Percentiles rank a stretch among this genome's conserved stretches.
Conservation (phyloP, 2,329 filamentous ascomycete species). For the Sarocladium kiliense region DNA sequence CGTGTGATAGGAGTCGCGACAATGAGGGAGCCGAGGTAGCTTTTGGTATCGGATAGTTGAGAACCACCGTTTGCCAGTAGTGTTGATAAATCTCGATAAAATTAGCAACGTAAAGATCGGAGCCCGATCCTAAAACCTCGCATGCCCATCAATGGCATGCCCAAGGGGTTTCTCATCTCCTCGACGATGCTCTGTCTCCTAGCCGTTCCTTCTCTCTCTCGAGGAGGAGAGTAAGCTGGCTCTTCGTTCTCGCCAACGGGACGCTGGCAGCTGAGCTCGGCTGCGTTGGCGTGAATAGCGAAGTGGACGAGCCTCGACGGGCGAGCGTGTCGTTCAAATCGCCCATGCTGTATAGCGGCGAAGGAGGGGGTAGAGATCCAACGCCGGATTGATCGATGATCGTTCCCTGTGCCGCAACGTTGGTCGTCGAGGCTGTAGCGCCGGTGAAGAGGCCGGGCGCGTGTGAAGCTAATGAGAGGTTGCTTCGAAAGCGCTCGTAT, state of each 20-base stretch:
- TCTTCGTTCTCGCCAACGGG: constrained; percentile 53
- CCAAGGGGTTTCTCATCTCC: too few species aligned
- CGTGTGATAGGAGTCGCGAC: too few species aligned
- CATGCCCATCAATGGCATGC: too few species aligned
- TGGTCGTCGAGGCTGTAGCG: constrained; percentile 34
- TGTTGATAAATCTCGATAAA: too few species aligned
- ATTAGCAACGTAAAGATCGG: too few species aligned
- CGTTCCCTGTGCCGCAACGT: constrained; percentile 35
- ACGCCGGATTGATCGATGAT: constrained; percentile 35
- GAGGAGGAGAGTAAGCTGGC: constrained; percentile 53
- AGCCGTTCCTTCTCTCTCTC: constrained; percentile 42
- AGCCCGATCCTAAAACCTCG: too few species aligned
- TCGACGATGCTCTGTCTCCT: constrained; percentile 20
- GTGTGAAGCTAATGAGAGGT: constrained; percentile 14
- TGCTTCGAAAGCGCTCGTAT: constrained; percentile 17
- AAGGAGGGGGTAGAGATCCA: constrained; percentile 23
- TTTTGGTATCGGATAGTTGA: too few species aligned
- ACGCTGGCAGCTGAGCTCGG: constrained; percentile 39
- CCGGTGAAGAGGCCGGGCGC: constrained; percentile 24
- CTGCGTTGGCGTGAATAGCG: constrained; percentile 42
- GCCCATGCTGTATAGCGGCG: constrained; percentile 13
- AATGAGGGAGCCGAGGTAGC: too few species aligned
- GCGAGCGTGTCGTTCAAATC: not conserved
- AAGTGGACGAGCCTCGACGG: constrained; percentile 16
- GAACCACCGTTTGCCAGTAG: too few species aligned